Evolutionary conservation across 495 filamentous ascomycete genomes (phyloP), one percentile per base, ranked within the genome.

Genomic region (Penicillium ochrochloron): DNA sequence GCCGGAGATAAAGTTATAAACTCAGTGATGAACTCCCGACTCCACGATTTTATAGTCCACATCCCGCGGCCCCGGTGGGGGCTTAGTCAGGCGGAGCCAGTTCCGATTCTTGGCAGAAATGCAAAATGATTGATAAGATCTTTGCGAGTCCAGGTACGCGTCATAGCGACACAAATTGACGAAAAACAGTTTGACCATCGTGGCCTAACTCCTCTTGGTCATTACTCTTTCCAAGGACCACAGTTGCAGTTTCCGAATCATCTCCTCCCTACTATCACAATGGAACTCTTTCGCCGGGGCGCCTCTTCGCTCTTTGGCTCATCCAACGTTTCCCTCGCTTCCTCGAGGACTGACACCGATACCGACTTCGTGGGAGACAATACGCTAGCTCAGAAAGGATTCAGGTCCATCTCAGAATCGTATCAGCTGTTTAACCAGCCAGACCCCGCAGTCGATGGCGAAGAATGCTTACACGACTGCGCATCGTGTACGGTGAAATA

Each of bases 391-490:
- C 42, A 50, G 14, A 71, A 76, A 35, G 80, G 81, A 33, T 85
- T 83, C 71, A 66, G 71, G 39, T 79, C 71, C 8, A 70, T 75
- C 41, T 58, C 80, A 3, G 73, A 76, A 23, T 71, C 65, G 1
- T 77, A 76, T n/a, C 63, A 66, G 42, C 76, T 81, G 12, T 82
- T 83, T 39, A 59, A 67, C 2, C 82, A 83, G 33, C 90, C 90
- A 7, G 82, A 89, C 65, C 85, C 88, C 3, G 84, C 82, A 0
- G 75, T 89, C n/a, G 95, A 97, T 74, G 93, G 91, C 46, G 92
- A 95, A 39, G 94, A 94, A 51, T 99, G 95, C 75, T 81, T 90
- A 50, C 91, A 89, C 72, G 95, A 98, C 77, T 99, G 95, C 78
- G 86, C 85, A n/a, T 88, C 82, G 55, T 98, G 95, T 77, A 85